Evolutionary conservation across 768 basidiomycete genomes (phyloP).

Genomic region (Coprinellus aureogranulatus): DNA sequence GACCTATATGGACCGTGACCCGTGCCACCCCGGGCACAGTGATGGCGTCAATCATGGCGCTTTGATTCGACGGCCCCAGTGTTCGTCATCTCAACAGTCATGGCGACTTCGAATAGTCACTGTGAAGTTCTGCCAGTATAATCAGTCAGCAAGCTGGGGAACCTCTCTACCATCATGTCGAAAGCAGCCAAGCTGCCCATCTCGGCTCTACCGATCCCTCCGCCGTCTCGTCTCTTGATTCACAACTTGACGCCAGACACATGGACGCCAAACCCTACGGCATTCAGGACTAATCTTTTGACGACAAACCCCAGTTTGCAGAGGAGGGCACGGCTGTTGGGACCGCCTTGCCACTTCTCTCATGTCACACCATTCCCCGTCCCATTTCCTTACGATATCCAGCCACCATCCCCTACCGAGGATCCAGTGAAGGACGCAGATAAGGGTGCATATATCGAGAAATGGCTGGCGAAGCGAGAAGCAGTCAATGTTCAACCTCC

Average conservation of each 20-base stretch:
- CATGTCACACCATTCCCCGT: constrained; percentile 80
- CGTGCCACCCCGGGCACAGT: too few species aligned
- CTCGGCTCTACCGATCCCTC: constrained; percentile 52
- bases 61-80: too few species aligned
- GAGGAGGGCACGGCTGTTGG: constrained; percentile 63
- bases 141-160: too few species aligned
- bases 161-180: constrained; percentile 1
- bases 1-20: too few species aligned
- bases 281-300: constrained; percentile 51
- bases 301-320: constrained; percentile 59
- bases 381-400: constrained; percentile 79
- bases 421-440: constrained; percentile 46
- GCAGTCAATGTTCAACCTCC: constrained; percentile 35
- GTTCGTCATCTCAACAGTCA: too few species aligned
- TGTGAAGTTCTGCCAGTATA: too few species aligned
- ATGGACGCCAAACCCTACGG: constrained; percentile 46
- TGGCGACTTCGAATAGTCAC: too few species aligned
- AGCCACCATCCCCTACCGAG: constrained; percentile 40
- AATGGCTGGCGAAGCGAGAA: constrained; percentile 72
- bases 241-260: constrained; percentile 59
- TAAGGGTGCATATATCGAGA: constrained; percentile 65
- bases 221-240: constrained; percentile 38
- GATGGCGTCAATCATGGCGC: too few species aligned
- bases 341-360: constrained; percentile 65
- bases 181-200: constrained; percentile 32